A percentile compares a stretch with the other conserved stretches of the same genome.
Conservation (phyloP, 257 asterid species). For the Handroanthus guayacan region DNA sequence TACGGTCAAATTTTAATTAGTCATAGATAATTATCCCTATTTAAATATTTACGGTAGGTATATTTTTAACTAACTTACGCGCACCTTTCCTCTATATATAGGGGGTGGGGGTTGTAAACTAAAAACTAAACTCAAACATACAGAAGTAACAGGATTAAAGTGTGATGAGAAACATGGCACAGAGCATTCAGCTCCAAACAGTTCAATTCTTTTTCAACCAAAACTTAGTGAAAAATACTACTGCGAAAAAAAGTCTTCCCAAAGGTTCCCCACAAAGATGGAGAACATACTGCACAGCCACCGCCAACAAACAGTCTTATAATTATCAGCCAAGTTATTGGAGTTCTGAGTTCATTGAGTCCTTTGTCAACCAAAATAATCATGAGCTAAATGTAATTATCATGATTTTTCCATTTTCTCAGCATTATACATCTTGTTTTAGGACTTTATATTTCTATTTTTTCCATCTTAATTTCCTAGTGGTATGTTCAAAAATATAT, state of each 20-base stretch:
- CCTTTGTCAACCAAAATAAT: constrained; percentile 11
- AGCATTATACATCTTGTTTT: no score
- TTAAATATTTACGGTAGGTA: no score
- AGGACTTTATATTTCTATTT: no score
- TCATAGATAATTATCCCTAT: no score
- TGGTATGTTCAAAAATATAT: neutral
- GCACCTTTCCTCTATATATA: neutral
- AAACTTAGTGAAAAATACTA: neutral
- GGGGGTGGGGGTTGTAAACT: neutral
- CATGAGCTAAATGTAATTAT: neutral
- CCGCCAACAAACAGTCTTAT: neutral
- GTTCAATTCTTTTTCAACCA: neutral
- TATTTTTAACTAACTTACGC: no score
- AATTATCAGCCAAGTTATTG: constrained; percentile 25
- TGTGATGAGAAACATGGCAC: neutral
- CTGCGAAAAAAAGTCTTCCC: neutral
- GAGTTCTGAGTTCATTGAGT: constrained; percentile 24
- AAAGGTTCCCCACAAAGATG: neutral
- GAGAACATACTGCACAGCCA: neutral
- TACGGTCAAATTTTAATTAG: no score
- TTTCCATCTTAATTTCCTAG: no score
- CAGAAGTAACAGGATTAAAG: no score
- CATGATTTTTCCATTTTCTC: neutral
- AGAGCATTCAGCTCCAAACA: neutral
- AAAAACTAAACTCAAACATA: no score